phyloP scores from a whole-genome alignment of 192 early-diverging fungal species.

The Dissophora ornata region DNA sequence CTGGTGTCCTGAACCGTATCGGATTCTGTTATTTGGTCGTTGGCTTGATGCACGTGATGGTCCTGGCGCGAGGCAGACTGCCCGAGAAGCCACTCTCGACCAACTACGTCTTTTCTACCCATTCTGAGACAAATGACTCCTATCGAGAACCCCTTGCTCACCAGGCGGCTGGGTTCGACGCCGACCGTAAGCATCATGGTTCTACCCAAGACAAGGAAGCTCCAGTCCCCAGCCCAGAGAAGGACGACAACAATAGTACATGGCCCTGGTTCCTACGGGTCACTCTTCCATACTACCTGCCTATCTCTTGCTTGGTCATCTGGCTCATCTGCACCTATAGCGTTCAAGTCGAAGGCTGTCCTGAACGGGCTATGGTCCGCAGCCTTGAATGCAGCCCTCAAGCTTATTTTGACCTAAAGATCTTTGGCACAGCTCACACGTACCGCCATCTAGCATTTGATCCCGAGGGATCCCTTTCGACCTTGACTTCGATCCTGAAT shows the following conservation, averaged over 20 bases:
- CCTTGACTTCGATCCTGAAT: slow-evolving; percentile 61
- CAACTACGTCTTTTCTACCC: slow-evolving; percentile 10
- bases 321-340: slow-evolving; percentile 49
- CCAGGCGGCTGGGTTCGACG: too few relatives aligned
- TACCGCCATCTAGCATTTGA: slow-evolving; percentile 59
- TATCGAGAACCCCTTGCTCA: too few relatives aligned
- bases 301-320: slow-evolving; percentile 17
- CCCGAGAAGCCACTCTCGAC: slow-evolving; percentile 30
- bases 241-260: neutral
- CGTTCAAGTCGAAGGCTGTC: slow-evolving; percentile 40
- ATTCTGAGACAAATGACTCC: too few relatives aligned
- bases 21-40: slow-evolving; percentile 61
- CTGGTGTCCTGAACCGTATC: slow-evolving; percentile 63
- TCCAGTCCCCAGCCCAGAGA: neutral
- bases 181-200: too few relatives aligned
- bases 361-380: slow-evolving; percentile 21
- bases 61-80: slow-evolving; percentile 23
- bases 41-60: slow-evolving; percentile 39
- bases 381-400: slow-evolving; percentile 62
- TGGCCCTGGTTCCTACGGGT: slow-evolving; percentile 49
- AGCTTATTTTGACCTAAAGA: slow-evolving; percentile 57
- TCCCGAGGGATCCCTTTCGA: slow-evolving; percentile 66
- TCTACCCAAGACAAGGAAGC: too few relatives aligned
- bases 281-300: slow-evolving; percentile 33
- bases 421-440: slow-evolving; percentile 57